phyloP scores from a whole-genome alignment of 805 yeast species.

The Babjeviella inositovora region DNA sequence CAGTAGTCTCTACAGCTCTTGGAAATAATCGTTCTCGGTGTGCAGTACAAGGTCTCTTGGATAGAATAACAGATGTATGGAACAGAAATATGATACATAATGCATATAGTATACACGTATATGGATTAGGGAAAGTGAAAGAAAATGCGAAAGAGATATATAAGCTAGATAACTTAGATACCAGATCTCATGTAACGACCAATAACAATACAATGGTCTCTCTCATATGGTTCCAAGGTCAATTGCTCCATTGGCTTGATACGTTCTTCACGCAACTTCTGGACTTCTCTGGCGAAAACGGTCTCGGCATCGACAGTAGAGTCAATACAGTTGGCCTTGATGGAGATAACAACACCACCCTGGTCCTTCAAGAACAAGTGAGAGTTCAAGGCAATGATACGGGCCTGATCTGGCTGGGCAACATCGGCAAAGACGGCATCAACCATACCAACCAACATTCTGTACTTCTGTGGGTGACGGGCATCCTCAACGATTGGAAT shows the following conservation, averaged over 20 bases:
- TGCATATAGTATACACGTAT: too few relatives aligned
- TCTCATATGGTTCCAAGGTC: constrained; percentile 98
- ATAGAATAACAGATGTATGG: too few relatives aligned
- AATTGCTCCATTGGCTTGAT: constrained; percentile 97
- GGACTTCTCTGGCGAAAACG: constrained; percentile 98
- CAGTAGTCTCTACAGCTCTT: too few relatives aligned
- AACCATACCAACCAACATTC: constrained; percentile 98
- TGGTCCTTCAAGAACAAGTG: constrained; percentile 96
- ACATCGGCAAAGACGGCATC: constrained; percentile 98
- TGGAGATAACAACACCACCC: constrained; percentile 97
- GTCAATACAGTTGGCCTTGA: constrained; percentile 99
- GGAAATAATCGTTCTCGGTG: too few relatives aligned
- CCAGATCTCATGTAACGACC: constrained; percentile 95
- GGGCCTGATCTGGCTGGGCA: constrained; percentile 99
- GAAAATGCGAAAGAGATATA: too few relatives aligned
- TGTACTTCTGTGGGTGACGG: constrained; percentile 98
- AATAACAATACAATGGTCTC: constrained; percentile 98
- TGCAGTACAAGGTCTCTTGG: too few relatives aligned
- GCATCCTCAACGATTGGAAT: constrained; percentile 99
- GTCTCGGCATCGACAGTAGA: constrained; percentile 99
- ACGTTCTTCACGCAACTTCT: constrained; percentile 96
- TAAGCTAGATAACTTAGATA: too few relatives aligned
- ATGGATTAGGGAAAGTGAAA: too few relatives aligned
- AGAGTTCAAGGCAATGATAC: constrained; percentile 96
- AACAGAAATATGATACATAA: too few relatives aligned